Evolutionary conservation across 176 grass and related monocot genomes (phyloP).

Genomic region (Oryza meyeriana): DNA sequence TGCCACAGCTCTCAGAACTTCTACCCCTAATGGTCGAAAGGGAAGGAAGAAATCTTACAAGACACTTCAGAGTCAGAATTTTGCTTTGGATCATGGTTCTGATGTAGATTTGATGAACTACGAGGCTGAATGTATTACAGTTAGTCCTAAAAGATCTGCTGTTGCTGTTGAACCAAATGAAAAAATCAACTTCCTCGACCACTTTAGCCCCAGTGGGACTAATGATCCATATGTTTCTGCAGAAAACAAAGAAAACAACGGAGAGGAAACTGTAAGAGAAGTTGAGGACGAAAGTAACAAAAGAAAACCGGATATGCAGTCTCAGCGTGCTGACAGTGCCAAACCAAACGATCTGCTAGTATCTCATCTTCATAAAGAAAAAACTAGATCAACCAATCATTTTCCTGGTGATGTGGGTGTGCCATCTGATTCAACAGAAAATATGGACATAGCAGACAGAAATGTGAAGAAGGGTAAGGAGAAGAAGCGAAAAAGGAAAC

Average conservation of each 20-base stretch:
- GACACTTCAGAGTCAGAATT: constrained; percentile 36
- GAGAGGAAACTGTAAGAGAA: constrained; percentile 35
- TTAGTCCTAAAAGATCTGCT: constrained; percentile 30
- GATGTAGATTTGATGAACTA: constrained; percentile 28
- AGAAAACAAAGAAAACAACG: constrained; percentile 19
- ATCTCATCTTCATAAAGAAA: constrained; percentile 24
- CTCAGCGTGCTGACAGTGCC: constrained; percentile 13
- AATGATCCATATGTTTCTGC: constrained; percentile 32
- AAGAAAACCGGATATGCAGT: constrained; percentile 37
- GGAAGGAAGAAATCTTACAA: constrained; percentile 43
- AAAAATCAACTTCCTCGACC: constrained; percentile 43
- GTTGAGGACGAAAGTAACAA: constrained; percentile 49
- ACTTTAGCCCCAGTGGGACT: constrained; percentile 26
- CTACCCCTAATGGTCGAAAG: constrained; percentile 30
- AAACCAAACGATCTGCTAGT: constrained; percentile 26
- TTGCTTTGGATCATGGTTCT: constrained; percentile 15
- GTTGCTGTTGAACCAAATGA: constrained; percentile 34
- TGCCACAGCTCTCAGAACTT: constrained; percentile 6
- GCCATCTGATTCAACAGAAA: constrained; percentile 31
- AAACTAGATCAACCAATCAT: constrained; percentile 35
- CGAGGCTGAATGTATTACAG: constrained; percentile 2
- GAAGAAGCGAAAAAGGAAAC: constrained; percentile 47
- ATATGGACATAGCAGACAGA: constrained; percentile 19
- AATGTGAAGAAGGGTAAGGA: constrained; percentile 40
- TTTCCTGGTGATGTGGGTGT: constrained; percentile 26